A percentile compares a stretch with the other conserved stretches of the same genome.
Evolutionary conservation across 352 stramenopile genomes (phyloP).

Genomic region (Phytophthora sp.): DNA sequence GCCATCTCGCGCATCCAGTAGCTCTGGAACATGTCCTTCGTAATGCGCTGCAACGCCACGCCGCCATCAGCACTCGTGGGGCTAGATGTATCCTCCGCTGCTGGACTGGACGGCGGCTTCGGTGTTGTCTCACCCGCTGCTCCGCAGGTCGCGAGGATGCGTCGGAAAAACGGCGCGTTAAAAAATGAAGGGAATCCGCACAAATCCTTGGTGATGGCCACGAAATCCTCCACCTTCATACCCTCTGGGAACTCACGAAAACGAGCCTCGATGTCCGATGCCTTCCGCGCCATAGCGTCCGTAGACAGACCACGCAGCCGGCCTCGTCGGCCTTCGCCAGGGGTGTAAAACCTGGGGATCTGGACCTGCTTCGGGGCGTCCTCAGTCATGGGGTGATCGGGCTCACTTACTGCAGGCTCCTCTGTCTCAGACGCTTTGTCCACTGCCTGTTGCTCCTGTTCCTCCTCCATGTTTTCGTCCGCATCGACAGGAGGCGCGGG

Average conservation of each 20-base stretch:
- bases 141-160: slow-evolving; percentile 70
- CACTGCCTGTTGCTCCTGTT: slow-evolving; percentile 17
- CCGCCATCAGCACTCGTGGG: slow-evolving; percentile 35
- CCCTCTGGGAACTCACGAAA: slow-evolving; percentile 82
- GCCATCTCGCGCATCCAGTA: slow-evolving; percentile 97
- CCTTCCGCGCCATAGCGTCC: slow-evolving; percentile 68
- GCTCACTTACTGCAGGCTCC: slow-evolving; percentile 17
- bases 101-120: slow-evolving; percentile 28
- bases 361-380: slow-evolving; percentile 32
- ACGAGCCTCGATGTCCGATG: slow-evolving; percentile 74
- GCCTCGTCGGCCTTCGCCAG: slow-evolving; percentile 64
- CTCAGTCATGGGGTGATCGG: slow-evolving; percentile 42
- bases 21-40: slow-evolving; percentile 90
- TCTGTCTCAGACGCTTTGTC: slow-evolving; percentile 12
- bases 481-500: slow-evolving; percentile 11
- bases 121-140: slow-evolving; percentile 28
- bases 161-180: slow-evolving; percentile 95
- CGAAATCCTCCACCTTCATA: slow-evolving; percentile 89
- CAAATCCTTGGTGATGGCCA: slow-evolving; percentile 97
- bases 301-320: slow-evolving; percentile 66
- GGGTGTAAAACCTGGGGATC: slow-evolving; percentile 79
- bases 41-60: slow-evolving; percentile 57
- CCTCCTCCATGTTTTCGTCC: slow-evolving; percentile 39
- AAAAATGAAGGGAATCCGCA: slow-evolving; percentile 99
- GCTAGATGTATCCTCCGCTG: slow-evolving; percentile 19